Conservation (phyloP, 192 early-diverging fungal genomes). For the Umbelopsis ramanniana region DNA sequence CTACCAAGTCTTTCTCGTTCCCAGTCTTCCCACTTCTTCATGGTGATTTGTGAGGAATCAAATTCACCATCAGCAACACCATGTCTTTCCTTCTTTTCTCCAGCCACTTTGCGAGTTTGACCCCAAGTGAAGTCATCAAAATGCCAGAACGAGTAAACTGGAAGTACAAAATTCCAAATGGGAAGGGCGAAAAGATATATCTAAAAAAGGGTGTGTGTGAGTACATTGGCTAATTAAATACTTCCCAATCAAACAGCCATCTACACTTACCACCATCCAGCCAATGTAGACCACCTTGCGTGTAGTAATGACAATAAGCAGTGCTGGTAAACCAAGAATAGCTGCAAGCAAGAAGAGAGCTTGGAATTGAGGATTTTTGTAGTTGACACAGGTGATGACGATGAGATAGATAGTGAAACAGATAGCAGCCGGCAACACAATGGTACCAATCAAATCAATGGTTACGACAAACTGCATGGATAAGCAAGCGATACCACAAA, state of each 20-base stretch:
- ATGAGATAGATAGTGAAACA: conserved; percentile 51
- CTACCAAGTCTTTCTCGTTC: conserved; percentile 52
- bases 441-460: conserved; percentile 69
- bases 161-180: conserved; percentile 91
- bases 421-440: conserved; percentile 66
- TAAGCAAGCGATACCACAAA: conserved; percentile 85
- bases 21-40: conserved; percentile 68
- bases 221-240: background rate
- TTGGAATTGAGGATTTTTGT: conserved; percentile 17
- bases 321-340: conserved; percentile 82
- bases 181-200: conserved; percentile 74
- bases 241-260: background rate
- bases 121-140: conserved; percentile 94
- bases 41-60: conserved; percentile 60
- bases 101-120: conserved; percentile 75
- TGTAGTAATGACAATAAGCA: conserved; percentile 86
- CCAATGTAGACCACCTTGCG: conserved; percentile 77
- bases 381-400: conserved; percentile 40
- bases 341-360: conserved; percentile 73
- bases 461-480: conserved; percentile 83
- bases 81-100: conserved; percentile 74
- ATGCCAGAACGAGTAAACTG: conserved; percentile 92
- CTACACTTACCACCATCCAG: conserved; percentile 71
- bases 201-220: background rate
- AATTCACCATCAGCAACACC: conserved; percentile 75